phyloP scores from a whole-genome alignment of 1,284 basidiomycete genomes.

The Apiotrichum mycotoxinovorans region DNA sequence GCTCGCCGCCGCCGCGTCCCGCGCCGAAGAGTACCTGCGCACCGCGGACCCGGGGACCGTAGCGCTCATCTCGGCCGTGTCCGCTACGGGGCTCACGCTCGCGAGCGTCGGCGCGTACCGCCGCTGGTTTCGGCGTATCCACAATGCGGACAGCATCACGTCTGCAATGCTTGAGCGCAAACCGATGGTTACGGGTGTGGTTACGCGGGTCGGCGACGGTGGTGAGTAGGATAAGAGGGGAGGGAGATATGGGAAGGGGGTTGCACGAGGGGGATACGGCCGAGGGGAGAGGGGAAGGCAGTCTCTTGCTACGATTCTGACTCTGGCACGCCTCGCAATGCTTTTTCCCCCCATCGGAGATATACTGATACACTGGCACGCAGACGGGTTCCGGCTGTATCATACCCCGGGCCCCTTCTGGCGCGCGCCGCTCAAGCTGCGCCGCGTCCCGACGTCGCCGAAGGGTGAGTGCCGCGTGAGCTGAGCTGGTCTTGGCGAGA shows the following conservation, averaged over 20 bases:
- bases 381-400: constrained; percentile 62
- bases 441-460: constrained; percentile 57
- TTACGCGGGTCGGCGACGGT: constrained; percentile 76
- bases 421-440: constrained; percentile 66
- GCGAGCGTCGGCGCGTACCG: constrained; percentile 52
- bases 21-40: background rate
- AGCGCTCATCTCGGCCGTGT: constrained; percentile 35
- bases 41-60: constrained; percentile 30
- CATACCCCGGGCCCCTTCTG: constrained; percentile 76
- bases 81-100: constrained; percentile 50
- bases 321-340: too few relatives aligned
- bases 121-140: constrained; percentile 61
- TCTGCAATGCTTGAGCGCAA: constrained; percentile 57
- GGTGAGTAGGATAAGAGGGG: constrained; percentile 26
- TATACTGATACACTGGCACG: too few relatives aligned
- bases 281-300: too few relatives aligned
- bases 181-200: constrained; percentile 66
- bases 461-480: constrained; percentile 57
- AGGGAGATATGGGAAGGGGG: too few relatives aligned
- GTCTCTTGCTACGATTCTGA: too few relatives aligned
- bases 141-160: constrained; percentile 63
- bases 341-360: too few relatives aligned
- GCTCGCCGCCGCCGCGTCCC: background rate
- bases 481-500: background rate
- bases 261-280: too few relatives aligned